Evolutionary conservation across 169 alveolate genomes (phyloP).

Genomic region (Babesia sp.): DNA sequence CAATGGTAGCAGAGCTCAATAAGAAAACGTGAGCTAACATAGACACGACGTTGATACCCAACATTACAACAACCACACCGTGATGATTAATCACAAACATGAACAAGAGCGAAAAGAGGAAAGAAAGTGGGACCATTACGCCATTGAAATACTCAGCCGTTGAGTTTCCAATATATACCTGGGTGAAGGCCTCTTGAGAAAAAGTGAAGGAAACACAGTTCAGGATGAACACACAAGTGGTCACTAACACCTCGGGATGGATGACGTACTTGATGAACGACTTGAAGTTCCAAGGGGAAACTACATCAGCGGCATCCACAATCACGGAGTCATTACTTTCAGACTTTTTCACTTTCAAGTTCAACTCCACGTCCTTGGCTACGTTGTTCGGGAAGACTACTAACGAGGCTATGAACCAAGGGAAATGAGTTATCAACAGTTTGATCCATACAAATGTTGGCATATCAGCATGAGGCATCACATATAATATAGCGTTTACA

Average conservation of each 20-base stretch:
- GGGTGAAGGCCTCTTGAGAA: constrained; percentile 59
- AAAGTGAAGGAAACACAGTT: constrained; percentile 55
- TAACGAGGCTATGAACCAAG: constrained; percentile 29
- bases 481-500: constrained; percentile 20
- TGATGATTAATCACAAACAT: constrained; percentile 37
- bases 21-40: constrained; percentile 36
- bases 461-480: constrained; percentile 14
- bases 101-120: constrained; percentile 41
- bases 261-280: constrained; percentile 13
- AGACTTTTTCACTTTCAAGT: constrained; percentile 9
- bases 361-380: constrained; percentile 39
- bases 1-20: background rate
- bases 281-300: constrained; percentile 28
- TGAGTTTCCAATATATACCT: constrained; percentile 21
- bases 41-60: constrained; percentile 33
- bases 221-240: constrained; percentile 37
- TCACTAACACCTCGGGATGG: constrained; percentile 20
- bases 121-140: constrained; percentile 46
- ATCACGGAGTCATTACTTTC: background rate
- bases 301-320: background rate
- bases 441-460: constrained; percentile 9
- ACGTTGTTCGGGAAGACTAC: constrained; percentile 49
- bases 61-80: constrained; percentile 38
- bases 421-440: constrained; percentile 51
- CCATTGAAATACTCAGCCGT: constrained; percentile 46